A percentile compares a stretch with the other conserved stretches of the same genome.
phyloP scores from a whole-genome alignment of 2,329 filamentous ascomycete genomes.

The Penicillium nordicum region DNA sequence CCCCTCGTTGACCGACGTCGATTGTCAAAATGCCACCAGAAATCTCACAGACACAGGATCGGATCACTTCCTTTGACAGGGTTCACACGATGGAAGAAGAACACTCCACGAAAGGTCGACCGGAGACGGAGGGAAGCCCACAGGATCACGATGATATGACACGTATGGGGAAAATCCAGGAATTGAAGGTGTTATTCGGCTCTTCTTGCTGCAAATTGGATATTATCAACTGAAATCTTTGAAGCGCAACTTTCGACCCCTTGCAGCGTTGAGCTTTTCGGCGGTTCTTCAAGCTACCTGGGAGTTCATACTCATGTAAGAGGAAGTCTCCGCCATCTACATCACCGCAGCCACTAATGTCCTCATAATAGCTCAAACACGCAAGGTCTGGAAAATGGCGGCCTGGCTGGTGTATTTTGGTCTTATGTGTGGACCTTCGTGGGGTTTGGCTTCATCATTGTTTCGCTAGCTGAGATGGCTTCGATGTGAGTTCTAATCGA shows the following conservation, averaged over 20 bases:
- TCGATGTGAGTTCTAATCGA: slow-evolving; percentile 27
- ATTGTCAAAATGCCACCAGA: neutral
- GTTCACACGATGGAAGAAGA: slow-evolving; percentile 7
- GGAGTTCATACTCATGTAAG: slow-evolving; percentile 34
- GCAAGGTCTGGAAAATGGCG: slow-evolving; percentile 23
- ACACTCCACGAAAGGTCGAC: neutral
- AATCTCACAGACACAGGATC: neutral
- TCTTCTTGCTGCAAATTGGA: neutral
- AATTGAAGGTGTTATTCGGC: slow-evolving; percentile 25
- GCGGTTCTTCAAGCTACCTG: slow-evolving; percentile 33
- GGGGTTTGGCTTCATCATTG: slow-evolving; percentile 62
- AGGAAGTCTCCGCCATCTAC: rapidly evolving
- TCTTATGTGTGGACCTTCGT: slow-evolving; percentile 52
- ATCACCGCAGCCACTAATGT: neutral
- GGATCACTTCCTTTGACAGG: neutral
- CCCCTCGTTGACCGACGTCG: neutral
- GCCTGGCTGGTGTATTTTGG: slow-evolving; percentile 24
- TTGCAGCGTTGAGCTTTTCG: slow-evolving; percentile 33
- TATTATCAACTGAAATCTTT: neutral
- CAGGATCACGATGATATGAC: slow-evolving; percentile 29
- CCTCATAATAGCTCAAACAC: slow-evolving; percentile 16
- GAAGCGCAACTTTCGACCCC: slow-evolving; percentile 30
- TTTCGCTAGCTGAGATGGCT: slow-evolving; percentile 61
- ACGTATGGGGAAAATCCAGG: slow-evolving; percentile 31
- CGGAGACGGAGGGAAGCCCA: slow-evolving; percentile 10